Evolutionary conservation across 148 eudicot species (phyloP).

Genomic region (Arctostaphylos glauca): DNA sequence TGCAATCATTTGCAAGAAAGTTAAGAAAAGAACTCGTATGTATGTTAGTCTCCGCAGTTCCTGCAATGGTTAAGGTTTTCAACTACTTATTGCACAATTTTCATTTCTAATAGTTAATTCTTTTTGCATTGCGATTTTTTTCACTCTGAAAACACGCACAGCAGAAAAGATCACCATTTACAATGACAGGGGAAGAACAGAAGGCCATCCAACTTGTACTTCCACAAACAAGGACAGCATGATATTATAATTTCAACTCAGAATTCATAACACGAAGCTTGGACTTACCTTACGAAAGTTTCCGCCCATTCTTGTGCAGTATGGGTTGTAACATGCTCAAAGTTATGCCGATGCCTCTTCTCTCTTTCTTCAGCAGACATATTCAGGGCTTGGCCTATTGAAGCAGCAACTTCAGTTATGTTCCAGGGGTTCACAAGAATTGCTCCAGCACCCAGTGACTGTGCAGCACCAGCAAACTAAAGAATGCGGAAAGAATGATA

Average conservation of each 20-base stretch:
- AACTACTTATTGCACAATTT: not conserved
- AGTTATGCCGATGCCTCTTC: constrained; percentile 77
- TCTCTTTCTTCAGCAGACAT: constrained; percentile 93
- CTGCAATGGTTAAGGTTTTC: not conserved
- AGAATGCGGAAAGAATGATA: constrained; percentile 2
- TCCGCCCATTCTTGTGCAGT: constrained; percentile 99
- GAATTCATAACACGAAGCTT: not conserved
- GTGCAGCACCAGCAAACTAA: constrained; percentile 99
- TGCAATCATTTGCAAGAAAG: not conserved
- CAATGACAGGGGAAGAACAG: not conserved
- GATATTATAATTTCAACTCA: not conserved
- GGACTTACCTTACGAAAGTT: constrained; percentile 77
- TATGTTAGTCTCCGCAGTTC: not conserved
- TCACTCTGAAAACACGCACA: not conserved
- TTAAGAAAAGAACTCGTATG: not conserved
- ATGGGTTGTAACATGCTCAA: constrained; percentile 70
- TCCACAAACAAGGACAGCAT: not conserved
- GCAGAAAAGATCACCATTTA: not conserved
- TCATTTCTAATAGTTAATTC: not conserved
- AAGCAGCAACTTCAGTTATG: constrained; percentile 82
- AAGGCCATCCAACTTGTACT: not conserved
- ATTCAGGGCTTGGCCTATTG: constrained; percentile 77
- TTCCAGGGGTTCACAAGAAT: constrained; percentile 96
- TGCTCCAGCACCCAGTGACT: constrained; percentile 96
- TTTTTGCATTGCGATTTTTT: not conserved